Evolutionary conservation across 306 rosid species (phyloP).

Genomic region (Oxytropis ochrocephala): DNA sequence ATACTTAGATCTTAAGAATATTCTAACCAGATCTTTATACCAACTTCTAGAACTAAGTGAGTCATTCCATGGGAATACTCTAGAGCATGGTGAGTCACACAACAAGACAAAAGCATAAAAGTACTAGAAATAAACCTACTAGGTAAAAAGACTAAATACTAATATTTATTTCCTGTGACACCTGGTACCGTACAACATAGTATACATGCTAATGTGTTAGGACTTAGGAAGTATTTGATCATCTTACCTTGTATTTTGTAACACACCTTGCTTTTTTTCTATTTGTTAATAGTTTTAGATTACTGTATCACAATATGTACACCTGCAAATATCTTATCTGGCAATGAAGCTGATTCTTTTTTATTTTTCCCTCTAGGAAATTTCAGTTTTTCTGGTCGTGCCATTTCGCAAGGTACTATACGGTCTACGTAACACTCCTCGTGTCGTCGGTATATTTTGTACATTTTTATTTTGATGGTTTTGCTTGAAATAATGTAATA

Average conservation of each 20-base stretch:
- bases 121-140: too few relatives aligned
- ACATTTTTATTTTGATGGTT: background rate
- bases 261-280: background rate
- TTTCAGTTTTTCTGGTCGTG: slow-evolving; percentile 42
- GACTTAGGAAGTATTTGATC: background rate
- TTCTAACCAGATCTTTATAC: too few relatives aligned
- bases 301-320: background rate
- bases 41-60: too few relatives aligned
- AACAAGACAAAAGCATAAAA: too few relatives aligned
- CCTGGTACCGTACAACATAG: background rate
- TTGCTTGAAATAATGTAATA: background rate
- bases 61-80: too few relatives aligned
- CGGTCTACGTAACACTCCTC: background rate
- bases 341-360: slow-evolving; percentile 10
- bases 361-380: slow-evolving; percentile 17
- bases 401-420: slow-evolving; percentile 40
- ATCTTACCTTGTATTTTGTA: background rate
- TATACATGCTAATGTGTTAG: background rate
- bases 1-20: too few relatives aligned
- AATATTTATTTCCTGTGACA: too few relatives aligned
- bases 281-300: background rate
- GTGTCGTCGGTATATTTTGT: background rate
- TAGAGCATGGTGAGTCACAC: too few relatives aligned
- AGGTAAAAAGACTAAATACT: too few relatives aligned
- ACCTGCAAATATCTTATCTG: background rate